Evolutionary conservation across 1,284 basidiomycete species (phyloP), one percentile per base, ranked within the genome.

Genomic region (Sanghuangporus sanghuang): DNA sequence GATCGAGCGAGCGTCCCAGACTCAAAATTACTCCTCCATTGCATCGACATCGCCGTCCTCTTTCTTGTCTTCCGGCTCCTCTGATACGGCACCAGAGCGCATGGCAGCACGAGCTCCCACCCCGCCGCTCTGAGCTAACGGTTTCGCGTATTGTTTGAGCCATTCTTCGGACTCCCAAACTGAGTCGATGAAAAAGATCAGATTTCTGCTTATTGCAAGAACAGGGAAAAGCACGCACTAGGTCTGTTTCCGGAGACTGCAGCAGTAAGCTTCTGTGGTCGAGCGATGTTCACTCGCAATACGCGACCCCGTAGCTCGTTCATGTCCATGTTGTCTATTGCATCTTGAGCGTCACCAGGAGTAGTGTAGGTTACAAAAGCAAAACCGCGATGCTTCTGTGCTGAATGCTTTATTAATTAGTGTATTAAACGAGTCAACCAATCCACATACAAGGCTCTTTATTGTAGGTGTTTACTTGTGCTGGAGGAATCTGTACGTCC

Each of bases 121-220:
- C 23, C 39, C 89, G 75, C 89, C 88, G 69, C 85, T 87, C 68
- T 86, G 78, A 40, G 82, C 78, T 52, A 92, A 76, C 4, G 90
- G 89, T 70, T 91, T 90, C 11, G 86, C 84, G 71, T 92, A 77
- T 68, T 86, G 78, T 71, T 83, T 78, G 36, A 93, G 77, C 91
- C 91, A 93, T 67, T 93, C 91, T 72, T 93, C 91, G 1, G 88
- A 89, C 72, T 93, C 90, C 90, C 90, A 93, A 67, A 93, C 90
- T 92, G 46, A 8, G 18, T 21, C 12, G 38, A 64, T 40, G 52
- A 50, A 58, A 39, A 63, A 35, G 35, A 27, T 11, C 5, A 18
- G 18, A 42, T 50, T 18, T 46, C 56, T 9, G 38, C 9, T 48
- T 18, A 50, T 16, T 27, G 21, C 57, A 53, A 63, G 48, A 53